Percentiles rank a stretch among this genome's conserved stretches.
Conservation (phyloP, 345 rosid species). For the Rhizophora apiculata region DNA sequence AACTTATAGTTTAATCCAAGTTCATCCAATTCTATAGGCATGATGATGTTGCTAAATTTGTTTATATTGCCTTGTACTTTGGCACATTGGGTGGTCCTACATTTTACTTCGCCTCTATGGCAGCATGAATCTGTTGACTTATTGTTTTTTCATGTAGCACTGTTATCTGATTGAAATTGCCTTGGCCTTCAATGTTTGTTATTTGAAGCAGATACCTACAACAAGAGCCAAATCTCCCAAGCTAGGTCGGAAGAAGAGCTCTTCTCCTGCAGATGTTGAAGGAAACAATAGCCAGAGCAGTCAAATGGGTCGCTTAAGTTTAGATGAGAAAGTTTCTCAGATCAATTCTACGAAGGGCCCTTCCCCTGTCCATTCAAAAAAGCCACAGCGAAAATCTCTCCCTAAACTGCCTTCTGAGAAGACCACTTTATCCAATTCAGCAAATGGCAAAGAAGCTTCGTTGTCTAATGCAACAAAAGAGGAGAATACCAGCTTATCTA, state of each 20-base stretch:
- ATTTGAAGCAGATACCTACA: conserved; percentile 63
- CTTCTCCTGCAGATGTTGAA: conserved; percentile 43
- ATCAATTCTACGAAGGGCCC: conserved; percentile 44
- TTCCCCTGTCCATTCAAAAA: conserved; percentile 48
- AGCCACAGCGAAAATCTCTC: conserved; percentile 75
- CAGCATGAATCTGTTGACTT: no score
- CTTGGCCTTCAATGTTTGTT: neutral
- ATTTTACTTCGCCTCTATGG: no score
- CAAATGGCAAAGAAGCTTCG: conserved; percentile 16
- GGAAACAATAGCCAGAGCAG: conserved; percentile 36
- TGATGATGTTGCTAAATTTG: no score
- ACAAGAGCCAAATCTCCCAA: conserved; percentile 98
- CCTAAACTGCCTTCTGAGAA: conserved; percentile 90
- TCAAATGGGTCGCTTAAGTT: conserved; percentile 52
- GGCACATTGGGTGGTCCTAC: no score
- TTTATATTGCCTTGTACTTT: no score
- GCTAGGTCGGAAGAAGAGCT: conserved; percentile 78
- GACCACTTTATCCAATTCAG: conserved; percentile 38
- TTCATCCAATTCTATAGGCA: neutral
- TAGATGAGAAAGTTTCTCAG: conserved; percentile 54
- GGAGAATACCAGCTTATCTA: conserved; percentile 12
- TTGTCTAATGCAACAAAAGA: conserved; percentile 22
- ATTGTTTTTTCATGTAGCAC: neutral
- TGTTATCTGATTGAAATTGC: neutral
- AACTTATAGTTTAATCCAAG: no score